A percentile compares a stretch with the other conserved stretches of the same genome.
Conservation (phyloP, 805 yeast species). For the Saccharomycopsis malanga region DNA sequence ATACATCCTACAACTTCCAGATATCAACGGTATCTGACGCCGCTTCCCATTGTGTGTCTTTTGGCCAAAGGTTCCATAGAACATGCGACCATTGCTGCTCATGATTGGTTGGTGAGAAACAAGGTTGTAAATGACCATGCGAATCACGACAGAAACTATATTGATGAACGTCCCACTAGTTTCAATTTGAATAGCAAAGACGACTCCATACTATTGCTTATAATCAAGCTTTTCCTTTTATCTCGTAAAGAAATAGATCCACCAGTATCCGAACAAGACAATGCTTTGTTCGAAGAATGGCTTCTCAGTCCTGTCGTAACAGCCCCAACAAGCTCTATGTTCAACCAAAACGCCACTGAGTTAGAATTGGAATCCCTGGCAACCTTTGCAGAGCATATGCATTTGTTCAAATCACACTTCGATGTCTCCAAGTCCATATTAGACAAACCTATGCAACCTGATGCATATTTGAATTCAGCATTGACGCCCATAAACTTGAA, state of each 20-base stretch:
- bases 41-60: slow-evolving; percentile 39
- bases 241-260: not conserved
- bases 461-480: no score
- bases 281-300: not conserved
- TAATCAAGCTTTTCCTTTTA: not conserved
- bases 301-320: no score
- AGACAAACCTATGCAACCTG: no score
- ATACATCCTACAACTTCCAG: not conserved
- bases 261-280: not conserved
- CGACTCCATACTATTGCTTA: not conserved
- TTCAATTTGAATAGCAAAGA: slow-evolving; percentile 1
- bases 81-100: slow-evolving; percentile 30
- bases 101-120: slow-evolving; percentile 20
- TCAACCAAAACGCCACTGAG: no score
- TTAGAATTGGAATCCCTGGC: no score
- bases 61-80: slow-evolving; percentile 40
- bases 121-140: slow-evolving; percentile 8
- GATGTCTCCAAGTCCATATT: not conserved
- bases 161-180: slow-evolving; percentile 6
- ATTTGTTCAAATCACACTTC: not conserved
- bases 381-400: no score
- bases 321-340: no score
- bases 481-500: no score
- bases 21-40: not conserved
- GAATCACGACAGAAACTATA: slow-evolving; percentile 15